phyloP scores from a whole-genome alignment of 495 filamentous ascomycete genomes.

The Penicillium canariense region DNA sequence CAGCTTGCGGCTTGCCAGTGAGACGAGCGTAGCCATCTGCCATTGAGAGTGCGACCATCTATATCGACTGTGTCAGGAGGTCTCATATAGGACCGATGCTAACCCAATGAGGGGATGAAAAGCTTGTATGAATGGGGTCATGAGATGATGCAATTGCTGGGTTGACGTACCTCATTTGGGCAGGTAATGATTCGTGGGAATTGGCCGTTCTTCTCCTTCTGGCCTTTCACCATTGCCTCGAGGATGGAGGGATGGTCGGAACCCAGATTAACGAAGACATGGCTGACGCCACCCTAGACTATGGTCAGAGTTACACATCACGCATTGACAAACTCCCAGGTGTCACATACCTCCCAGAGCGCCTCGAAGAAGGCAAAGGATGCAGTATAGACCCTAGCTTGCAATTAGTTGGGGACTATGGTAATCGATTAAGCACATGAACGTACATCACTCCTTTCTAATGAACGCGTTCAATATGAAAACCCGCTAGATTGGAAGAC shows the following conservation, averaged over 20 bases:
- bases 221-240: constrained; percentile 93
- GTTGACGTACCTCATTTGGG: constrained; percentile 67
- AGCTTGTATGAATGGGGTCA: background rate
- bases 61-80: constrained; percentile 1
- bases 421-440: background rate
- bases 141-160: constrained; percentile 1
- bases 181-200: constrained; percentile 92
- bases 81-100: background rate
- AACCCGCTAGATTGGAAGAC: background rate
- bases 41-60: constrained; percentile 99
- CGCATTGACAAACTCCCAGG: background rate
- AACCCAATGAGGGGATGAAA: background rate
- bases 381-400: constrained; percentile 60
- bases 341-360: constrained; percentile 63
- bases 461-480: background rate
- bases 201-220: constrained; percentile 58
- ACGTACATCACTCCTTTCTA: constrained; percentile 12
- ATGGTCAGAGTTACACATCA: constrained; percentile 2
- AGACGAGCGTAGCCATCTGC: constrained; percentile 91
- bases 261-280: constrained; percentile 93
- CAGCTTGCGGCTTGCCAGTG: constrained; percentile 81
- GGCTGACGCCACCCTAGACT: constrained; percentile 71
- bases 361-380: constrained; percentile 94
- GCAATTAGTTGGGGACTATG: background rate
- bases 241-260: constrained; percentile 93